A percentile compares a stretch with the other conserved stretches of the same genome.
Evolutionary conservation across 2,329 filamentous ascomycete genomes (phyloP).

Genomic region (Beauveria sp.): DNA sequence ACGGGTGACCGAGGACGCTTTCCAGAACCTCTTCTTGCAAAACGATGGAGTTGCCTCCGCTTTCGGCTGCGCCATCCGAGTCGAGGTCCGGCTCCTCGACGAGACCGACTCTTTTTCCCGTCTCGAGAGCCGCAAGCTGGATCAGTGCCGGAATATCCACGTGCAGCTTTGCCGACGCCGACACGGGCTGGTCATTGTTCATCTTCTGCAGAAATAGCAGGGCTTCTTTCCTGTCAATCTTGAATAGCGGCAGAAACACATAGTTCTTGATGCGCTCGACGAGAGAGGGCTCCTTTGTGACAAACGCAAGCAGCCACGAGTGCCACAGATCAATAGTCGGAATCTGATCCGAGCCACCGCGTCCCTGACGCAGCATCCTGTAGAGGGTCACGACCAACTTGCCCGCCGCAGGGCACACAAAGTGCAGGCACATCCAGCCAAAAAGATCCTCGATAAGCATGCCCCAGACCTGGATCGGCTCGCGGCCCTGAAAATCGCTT

Average conservation of each 20-base stretch:
- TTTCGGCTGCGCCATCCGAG: constrained; percentile 12
- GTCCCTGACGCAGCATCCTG: constrained; percentile 32
- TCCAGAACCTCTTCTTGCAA: constrained; percentile 40
- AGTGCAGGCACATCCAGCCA: constrained; percentile 48
- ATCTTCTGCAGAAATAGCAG: constrained; percentile 51
- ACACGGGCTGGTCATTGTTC: constrained; percentile 41
- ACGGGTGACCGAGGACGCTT: constrained; percentile 45
- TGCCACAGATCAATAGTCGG: constrained; percentile 42
- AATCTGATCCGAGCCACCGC: constrained; percentile 18
- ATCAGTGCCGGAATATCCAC: constrained; percentile 49
- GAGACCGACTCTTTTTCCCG: constrained; percentile 61
- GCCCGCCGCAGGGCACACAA: constrained; percentile 52
- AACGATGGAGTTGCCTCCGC: constrained; percentile 22
- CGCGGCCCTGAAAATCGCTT: constrained; percentile 15
- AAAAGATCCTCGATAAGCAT: constrained; percentile 41
- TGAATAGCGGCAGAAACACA: constrained; percentile 56
- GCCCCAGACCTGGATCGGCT: constrained; percentile 37
- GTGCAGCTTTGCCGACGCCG: constrained; percentile 34
- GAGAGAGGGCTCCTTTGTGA: constrained; percentile 41
- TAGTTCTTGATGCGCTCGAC: constrained; percentile 59
- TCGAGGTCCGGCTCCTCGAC: constrained; percentile 53
- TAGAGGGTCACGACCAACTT: constrained; percentile 54
- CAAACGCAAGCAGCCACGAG: constrained; percentile 44
- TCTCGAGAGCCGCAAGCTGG: constrained; percentile 59
- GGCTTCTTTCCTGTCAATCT: constrained; percentile 44